These are phyloP conservation scores for Cladophialophora carrionii DNA, from an alignment of 2,329 filamentous ascomycete genomes.

Conservation along the genomic window DNA sequence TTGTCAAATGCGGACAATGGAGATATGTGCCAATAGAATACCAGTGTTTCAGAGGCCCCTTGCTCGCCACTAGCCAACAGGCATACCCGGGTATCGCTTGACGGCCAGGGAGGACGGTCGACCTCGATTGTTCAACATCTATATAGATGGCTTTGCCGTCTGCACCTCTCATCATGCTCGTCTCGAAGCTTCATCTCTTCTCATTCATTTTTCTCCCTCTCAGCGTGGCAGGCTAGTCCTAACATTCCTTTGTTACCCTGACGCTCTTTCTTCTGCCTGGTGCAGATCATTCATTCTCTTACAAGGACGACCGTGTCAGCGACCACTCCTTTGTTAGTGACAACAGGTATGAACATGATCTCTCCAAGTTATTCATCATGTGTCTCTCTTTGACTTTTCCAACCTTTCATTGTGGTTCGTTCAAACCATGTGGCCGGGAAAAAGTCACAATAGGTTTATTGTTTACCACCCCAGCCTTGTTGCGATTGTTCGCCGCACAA, in stretches of 20 bases:
- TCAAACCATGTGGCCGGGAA: neutral
- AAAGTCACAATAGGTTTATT: neutral
- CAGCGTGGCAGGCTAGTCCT: conserved; percentile 32
- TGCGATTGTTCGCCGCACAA: neutral
- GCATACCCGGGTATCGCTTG: conserved; percentile 10
- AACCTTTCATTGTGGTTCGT: neutral
- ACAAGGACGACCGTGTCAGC: neutral
- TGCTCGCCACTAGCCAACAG: conserved; percentile 15
- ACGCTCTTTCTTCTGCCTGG: conserved; percentile 34
- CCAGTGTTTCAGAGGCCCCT: conserved; percentile 32
- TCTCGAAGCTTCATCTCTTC: conserved; percentile 18
- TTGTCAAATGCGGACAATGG: conserved; percentile 16
- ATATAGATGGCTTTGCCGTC: conserved; percentile 26
- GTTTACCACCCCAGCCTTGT: neutral
- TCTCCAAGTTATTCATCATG: neutral
- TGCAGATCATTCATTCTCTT: conserved; percentile 36
- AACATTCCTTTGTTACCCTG: conserved; percentile 32
- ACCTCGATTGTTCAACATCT: conserved; percentile 10
- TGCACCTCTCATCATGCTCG: conserved; percentile 12
- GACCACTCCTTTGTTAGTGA: conserved; percentile 22
- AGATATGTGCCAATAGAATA: conserved; percentile 28
- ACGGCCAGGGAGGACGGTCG: conserved; percentile 6
- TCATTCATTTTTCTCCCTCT: conserved; percentile 17
- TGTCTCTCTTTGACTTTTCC: neutral
- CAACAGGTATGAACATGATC: conserved; percentile 8